A percentile compares a stretch with the other conserved stretches of the same genome.
These are phyloP conservation scores for Oemleria cerasiformis DNA, from an alignment of 306 rosid species.

Conservation along the genomic window DNA sequence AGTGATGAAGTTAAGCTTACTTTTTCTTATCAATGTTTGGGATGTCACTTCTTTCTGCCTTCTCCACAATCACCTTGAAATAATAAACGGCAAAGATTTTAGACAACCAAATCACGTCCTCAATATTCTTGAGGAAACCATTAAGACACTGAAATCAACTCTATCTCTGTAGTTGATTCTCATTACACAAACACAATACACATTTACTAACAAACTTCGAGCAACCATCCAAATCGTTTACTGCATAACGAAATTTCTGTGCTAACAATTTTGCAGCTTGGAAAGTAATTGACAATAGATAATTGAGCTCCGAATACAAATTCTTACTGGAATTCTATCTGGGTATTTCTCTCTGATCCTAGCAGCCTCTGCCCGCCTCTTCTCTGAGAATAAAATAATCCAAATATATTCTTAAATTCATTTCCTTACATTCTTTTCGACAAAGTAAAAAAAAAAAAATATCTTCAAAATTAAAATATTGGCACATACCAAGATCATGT, in stretches of 20 bases:
- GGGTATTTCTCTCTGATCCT: conserved; percentile 92
- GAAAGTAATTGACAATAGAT: not conserved
- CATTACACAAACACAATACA: not conserved
- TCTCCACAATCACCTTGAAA: conserved; percentile 90
- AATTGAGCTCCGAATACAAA: conserved; percentile 2
- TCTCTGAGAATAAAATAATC: conserved; percentile 48
- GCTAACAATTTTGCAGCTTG: not conserved
- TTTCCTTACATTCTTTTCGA: not conserved
- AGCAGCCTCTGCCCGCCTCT: conserved; percentile 87
- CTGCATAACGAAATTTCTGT: not conserved
- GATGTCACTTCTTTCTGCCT: conserved; percentile 93
- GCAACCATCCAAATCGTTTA: not conserved
- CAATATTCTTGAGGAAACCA: conserved; percentile 5
- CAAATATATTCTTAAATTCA: not conserved
- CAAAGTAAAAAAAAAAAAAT: not conserved
- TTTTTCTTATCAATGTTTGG: conserved; percentile 92
- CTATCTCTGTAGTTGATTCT: not conserved
- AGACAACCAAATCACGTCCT: conserved; percentile 19
- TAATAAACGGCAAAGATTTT: conserved; percentile 16
- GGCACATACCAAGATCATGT: conserved; percentile 76
- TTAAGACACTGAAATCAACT: not conserved
- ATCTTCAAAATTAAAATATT: not conserved
- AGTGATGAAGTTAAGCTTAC: conserved; percentile 43
- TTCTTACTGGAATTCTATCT: conserved; percentile 87
- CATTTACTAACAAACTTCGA: not conserved